Evolutionary conservation across 1,284 basidiomycete species (phyloP).

Genomic region (Singerocomus inundabilis): DNA sequence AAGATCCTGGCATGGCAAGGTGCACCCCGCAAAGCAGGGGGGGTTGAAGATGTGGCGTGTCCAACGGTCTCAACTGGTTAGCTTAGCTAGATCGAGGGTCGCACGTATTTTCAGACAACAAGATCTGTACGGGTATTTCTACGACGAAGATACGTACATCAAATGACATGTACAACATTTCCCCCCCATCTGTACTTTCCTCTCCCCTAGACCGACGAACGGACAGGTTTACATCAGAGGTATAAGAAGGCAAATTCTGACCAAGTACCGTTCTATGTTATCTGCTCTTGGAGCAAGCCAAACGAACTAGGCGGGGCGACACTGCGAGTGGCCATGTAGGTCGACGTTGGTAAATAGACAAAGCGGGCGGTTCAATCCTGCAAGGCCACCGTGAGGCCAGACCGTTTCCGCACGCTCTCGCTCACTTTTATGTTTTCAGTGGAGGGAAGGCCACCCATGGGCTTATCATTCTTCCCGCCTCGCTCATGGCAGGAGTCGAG

Average conservation of each 20-base stretch:
- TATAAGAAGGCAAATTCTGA: slow-evolving; percentile 48
- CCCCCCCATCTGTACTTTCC: neutral
- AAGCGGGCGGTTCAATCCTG: slow-evolving; percentile 59
- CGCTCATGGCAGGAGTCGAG: slow-evolving; percentile 40
- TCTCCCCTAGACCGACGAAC: neutral
- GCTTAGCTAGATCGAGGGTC: slow-evolving; percentile 9
- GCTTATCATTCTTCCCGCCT: slow-evolving; percentile 53
- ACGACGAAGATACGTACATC: slow-evolving; percentile 65
- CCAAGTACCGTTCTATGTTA: slow-evolving; percentile 46
- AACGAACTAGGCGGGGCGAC: slow-evolving; percentile 60
- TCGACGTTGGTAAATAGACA: neutral
- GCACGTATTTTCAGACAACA: slow-evolving; percentile 3
- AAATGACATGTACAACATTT: slow-evolving; percentile 50
- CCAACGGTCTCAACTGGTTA: slow-evolving; percentile 54
- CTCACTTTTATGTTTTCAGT: slow-evolving; percentile 48
- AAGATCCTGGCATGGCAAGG: slow-evolving; percentile 53
- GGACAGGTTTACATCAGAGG: slow-evolving; percentile 35
- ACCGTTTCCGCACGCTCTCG: slow-evolving; percentile 59
- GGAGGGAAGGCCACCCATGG: slow-evolving; percentile 63
- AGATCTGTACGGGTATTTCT: slow-evolving; percentile 51
- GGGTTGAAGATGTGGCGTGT: slow-evolving; percentile 58
- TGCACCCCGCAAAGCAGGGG: slow-evolving; percentile 43
- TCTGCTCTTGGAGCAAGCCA: slow-evolving; percentile 68
- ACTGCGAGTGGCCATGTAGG: slow-evolving; percentile 43
- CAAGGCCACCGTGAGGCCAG: slow-evolving; percentile 55